phyloP scores from a whole-genome alignment of 345 rosid species.

The Bruguiera parviflora region DNA sequence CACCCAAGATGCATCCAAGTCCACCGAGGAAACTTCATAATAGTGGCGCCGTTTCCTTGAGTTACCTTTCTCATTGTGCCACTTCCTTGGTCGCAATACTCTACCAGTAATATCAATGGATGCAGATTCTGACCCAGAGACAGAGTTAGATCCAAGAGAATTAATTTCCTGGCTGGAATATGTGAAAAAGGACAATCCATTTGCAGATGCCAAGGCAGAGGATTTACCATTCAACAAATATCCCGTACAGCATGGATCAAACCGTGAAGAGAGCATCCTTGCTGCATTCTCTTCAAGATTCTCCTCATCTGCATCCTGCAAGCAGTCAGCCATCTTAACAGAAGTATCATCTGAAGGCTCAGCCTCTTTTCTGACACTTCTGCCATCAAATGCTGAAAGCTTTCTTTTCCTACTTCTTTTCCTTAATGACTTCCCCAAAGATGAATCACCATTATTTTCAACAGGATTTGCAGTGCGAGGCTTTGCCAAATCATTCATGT shows the following conservation, averaged over 20 bases:
- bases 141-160: constrained; percentile 28
- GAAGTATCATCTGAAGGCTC: constrained; percentile 37
- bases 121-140: constrained; percentile 45
- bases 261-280: constrained; percentile 71
- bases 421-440: constrained; percentile 31
- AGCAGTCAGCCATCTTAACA: constrained; percentile 32
- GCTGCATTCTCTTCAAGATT: constrained; percentile 98
- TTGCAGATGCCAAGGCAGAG: constrained; percentile 37
- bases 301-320: constrained; percentile 74
- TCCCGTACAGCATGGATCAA: constrained; percentile 55
- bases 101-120: constrained; percentile 59
- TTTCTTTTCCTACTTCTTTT: constrained; percentile 54
- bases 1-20: constrained; percentile 72
- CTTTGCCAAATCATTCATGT: constrained; percentile 22
- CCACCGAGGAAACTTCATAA: constrained; percentile 63
- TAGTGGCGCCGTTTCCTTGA: constrained; percentile 78
- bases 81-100: constrained; percentile 44
- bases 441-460: constrained; percentile 14
- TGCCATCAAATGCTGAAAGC: constrained; percentile 26
- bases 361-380: constrained; percentile 33
- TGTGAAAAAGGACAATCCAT: constrained; percentile 31
- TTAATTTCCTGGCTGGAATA: constrained; percentile 34
- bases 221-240: constrained; percentile 54
- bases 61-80: constrained; percentile 35
- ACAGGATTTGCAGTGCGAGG: constrained; percentile 3